phyloP scores from a whole-genome alignment of 2,329 filamentous ascomycete species.

The Paraphoma chrysanthemicola region DNA sequence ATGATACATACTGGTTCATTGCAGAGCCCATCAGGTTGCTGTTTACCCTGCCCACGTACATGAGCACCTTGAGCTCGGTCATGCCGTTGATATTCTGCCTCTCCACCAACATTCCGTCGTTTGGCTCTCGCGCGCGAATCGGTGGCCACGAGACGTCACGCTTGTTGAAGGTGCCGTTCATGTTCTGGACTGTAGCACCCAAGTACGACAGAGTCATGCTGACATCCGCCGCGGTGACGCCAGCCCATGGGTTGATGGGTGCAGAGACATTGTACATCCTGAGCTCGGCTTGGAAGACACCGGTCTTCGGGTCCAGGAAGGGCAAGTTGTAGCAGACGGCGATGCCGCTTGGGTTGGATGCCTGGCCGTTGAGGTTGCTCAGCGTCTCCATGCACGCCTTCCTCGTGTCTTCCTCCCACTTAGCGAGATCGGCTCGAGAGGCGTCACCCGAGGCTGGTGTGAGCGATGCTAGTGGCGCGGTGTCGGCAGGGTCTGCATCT shows the following conservation, averaged over 20 bases:
- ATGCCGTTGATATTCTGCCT: constrained; percentile 37
- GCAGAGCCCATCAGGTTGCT: constrained; percentile 59
- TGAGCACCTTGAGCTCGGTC: constrained; percentile 64
- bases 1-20: constrained; percentile 66
- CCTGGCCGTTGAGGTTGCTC: constrained; percentile 58
- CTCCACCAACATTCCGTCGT: constrained; percentile 35
- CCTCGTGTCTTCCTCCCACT: constrained; percentile 48
- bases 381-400: constrained; percentile 67
- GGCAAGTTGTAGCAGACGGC: constrained; percentile 85
- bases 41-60: constrained; percentile 74
- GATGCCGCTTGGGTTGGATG: constrained; percentile 76
- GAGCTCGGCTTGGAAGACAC: constrained; percentile 78
- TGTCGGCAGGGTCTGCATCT: constrained; percentile 33
- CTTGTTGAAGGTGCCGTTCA: constrained; percentile 42
- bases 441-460: constrained; percentile 45
- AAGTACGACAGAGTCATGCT: constrained; percentile 52
- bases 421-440: constrained; percentile 33
- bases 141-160: constrained; percentile 37
- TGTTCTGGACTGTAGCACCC: constrained; percentile 51
- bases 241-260: constrained; percentile 58
- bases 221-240: constrained; percentile 48
- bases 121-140: constrained; percentile 22
- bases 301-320: constrained; percentile 70
- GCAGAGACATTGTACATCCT: constrained; percentile 74
- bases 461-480: constrained; percentile 39